Base-by-base conservation (phyloP, 75 land plant genomes). In the Cryptomeria japonica region DNA sequence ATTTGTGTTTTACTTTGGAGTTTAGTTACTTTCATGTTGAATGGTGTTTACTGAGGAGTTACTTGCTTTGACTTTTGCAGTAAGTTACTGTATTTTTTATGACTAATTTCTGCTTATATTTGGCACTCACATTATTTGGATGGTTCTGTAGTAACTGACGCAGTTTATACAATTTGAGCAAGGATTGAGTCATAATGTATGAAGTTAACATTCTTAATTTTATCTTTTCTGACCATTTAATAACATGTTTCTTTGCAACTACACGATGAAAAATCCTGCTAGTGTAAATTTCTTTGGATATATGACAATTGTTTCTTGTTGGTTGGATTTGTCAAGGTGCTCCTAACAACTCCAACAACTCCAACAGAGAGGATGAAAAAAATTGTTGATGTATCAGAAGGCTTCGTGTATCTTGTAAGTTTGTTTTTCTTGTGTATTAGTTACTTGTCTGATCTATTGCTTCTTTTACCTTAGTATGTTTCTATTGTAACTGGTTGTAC, bases 261-360 rank as follows among this genome's bases (percentile, higher is more conserved):
- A 34, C 77, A 73, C 15, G 32, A 31, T 73, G 36, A 3, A 73
- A 73, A 31, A 73, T 73, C 32, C 32, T 73, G 37, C 37, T 34
- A 73, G 32, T 73, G 77, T 73, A 31, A 34, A 31, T 32, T 73
- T 73, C 15, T 73, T 32, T 9, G 19, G n/a, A 44, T 83, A 39
- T 25, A 25, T 83, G 19, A 41, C 46, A 10, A 84, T 89, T 73
- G 42, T 78, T 87, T 68, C 31, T 75, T 61, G 16, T 78, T 49
- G 53, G 31, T 80, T 90, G 16, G 42, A 87, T 88, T 38, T 80
- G 77, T 89, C 46, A 51, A 96, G 97, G 91, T 96, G 53, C 90
- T 96, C 28, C 87, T 96, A 42, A 95, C 99, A 68, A 97, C 99
- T 78, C 99, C 99, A 2, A 98, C 99, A 28, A 98, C 98, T 49